A percentile compares a stretch with the other conserved stretches of the same genome.
Evolutionary conservation across 1,284 basidiomycete genomes (phyloP).

Genomic region (Cystobasidium slooffiae): DNA sequence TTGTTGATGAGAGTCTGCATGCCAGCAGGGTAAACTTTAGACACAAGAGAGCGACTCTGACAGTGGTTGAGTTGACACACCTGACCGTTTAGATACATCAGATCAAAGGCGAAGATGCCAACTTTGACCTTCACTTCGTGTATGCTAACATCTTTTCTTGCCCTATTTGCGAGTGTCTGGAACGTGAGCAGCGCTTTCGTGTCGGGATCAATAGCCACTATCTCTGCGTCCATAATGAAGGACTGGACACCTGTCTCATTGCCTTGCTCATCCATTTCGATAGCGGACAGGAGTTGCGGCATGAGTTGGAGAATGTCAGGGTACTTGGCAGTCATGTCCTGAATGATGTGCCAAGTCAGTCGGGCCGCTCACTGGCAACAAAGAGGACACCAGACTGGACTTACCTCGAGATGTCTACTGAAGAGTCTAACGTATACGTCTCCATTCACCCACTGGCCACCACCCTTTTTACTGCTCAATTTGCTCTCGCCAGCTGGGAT

Average conservation of each 20-base stretch:
- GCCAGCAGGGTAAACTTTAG: not conserved
- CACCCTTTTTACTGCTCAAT: constrained; percentile 39
- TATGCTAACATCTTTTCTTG: constrained; percentile 79
- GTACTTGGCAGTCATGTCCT: constrained; percentile 65
- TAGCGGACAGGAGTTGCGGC: constrained; percentile 50
- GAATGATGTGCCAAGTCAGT: constrained; percentile 45
- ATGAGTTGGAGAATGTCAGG: constrained; percentile 71
- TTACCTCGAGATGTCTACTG: constrained; percentile 86
- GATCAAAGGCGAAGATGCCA: constrained; percentile 64
- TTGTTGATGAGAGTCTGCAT: constrained; percentile 70
- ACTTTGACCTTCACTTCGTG: constrained; percentile 65
- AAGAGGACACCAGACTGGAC: too few relatives aligned
- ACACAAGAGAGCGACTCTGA: not conserved
- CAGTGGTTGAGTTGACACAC: constrained; percentile 51
- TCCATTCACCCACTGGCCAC: constrained; percentile 52
- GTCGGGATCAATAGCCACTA: constrained; percentile 71
- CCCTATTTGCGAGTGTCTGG: constrained; percentile 82
- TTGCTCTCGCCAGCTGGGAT: constrained; percentile 38
- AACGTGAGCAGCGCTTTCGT: constrained; percentile 74
- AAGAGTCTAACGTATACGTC: constrained; percentile 71
- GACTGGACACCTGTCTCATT: constrained; percentile 61
- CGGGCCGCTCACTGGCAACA: too few relatives aligned
- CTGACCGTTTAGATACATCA: constrained; percentile 64
- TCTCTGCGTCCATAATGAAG: constrained; percentile 80
- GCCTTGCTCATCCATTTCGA: constrained; percentile 23